Base-by-base conservation (phyloP, 1,284 basidiomycete species). In the Austroboletus novae-zelandiae region DNA sequence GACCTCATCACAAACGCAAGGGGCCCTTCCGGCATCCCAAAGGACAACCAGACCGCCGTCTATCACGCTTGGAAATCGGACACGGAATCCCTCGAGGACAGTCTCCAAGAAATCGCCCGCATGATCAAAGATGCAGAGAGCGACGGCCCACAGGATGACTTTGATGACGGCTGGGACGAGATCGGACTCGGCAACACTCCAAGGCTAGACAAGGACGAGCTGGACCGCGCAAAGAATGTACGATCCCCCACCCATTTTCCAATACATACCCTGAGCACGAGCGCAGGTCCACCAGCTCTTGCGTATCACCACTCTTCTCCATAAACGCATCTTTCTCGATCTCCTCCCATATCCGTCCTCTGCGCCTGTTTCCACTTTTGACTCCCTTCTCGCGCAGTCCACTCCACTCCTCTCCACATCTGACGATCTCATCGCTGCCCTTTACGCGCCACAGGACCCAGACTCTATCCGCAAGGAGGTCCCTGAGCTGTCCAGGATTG, bases 131-230 rank as follows among this genome's bases (percentile, higher is more conserved):
- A 75, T 20, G 68, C 65, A 34, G 55, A 66, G 39, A 39, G 34
- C 9, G 48, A 46, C 14, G 62, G 72, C 39, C 47, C 52, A 2
- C 56, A 61, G 4, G 68, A 65, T 7, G 65, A 73, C 69, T 14
- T 65, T 71, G 31, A 74, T 78, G 80, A 83, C 58, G 86, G 82
- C 10, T 87, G 84, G 84, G 78, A 78, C 52, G 86, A 87, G 55
- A 69, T 87, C 11, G 85, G 81, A 4, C 65, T 88, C 10, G 71
- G 59, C 2, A 42, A 36, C 18, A 20, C 51, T 13, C 60, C 60
- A 23, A 72, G 66, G 32, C 67, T 83, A 61, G 65, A 68, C 32
- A 48, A 61, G 4, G 59, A 66, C 40, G 84, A 85, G 57, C 56
- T 78, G 20, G 69, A 72, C 23, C 72, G 77, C 43, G 68, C 79